Evolutionary conservation across 1,139 yeast species (phyloP).

Genomic region (Yamadazyma buinensis): DNA sequence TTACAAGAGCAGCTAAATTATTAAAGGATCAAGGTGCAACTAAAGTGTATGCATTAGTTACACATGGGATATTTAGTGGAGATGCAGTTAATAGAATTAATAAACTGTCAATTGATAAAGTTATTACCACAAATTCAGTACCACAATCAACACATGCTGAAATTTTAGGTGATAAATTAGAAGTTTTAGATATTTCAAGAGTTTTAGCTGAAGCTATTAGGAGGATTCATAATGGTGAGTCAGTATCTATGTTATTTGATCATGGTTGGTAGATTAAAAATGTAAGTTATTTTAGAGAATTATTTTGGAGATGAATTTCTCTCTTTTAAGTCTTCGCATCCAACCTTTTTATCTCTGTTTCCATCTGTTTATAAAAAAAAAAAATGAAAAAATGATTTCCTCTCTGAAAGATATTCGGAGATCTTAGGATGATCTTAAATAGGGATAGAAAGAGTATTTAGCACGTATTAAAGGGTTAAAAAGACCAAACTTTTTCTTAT

Average conservation of each 20-base stretch:
- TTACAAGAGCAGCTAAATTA: conserved; percentile 86
- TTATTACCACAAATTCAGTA: conserved; percentile 89
- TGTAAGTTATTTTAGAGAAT: too few relatives aligned
- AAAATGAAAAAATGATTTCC: too few relatives aligned
- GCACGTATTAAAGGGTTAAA: too few relatives aligned
- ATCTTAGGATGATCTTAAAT: too few relatives aligned
- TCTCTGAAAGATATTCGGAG: too few relatives aligned
- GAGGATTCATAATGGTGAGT: conserved; percentile 95
- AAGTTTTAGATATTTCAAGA: conserved; percentile 82
- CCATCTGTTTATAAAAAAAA: too few relatives aligned
- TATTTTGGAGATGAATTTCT: too few relatives aligned
- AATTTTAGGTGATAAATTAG: conserved; percentile 63
- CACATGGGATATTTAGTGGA: conserved; percentile 92
- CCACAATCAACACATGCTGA: conserved; percentile 66
- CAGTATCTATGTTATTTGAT: conserved; percentile 89
- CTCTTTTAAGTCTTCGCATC: too few relatives aligned
- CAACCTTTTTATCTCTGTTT: too few relatives aligned
- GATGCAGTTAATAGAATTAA: conserved; percentile 77
- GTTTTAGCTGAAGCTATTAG: conserved; percentile 93
- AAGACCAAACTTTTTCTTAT: too few relatives aligned
- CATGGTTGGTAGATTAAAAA: conserved; percentile 82
- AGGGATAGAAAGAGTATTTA: too few relatives aligned
- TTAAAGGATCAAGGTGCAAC: conserved; percentile 91
- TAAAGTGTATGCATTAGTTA: conserved; percentile 80
- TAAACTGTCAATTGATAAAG: conserved; percentile 70